Evolutionary conservation across 495 filamentous ascomycete genomes (phyloP), one percentile per base, ranked within the genome.

Genomic region (Hypomontagnella submonticulosa): DNA sequence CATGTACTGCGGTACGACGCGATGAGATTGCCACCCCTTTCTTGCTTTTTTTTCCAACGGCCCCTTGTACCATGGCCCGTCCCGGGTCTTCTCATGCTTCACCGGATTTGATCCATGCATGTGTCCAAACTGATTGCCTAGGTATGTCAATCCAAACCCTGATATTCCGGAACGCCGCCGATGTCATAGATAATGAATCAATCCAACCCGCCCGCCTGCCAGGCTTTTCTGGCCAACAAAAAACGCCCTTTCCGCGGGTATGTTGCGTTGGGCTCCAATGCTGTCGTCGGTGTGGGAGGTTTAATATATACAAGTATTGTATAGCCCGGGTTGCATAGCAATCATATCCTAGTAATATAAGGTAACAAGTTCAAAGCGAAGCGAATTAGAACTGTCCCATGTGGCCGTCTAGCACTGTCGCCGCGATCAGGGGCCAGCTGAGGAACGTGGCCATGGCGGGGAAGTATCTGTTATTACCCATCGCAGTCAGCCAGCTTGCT

Each of bases 391-490:
- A 61, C 11, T 47, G 33, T 43, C 54, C 37, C 60, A 69, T 56
- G 54, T 54, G 60, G 11, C 66, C 66, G 56, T 69, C 60, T 5
- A 69, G 32, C 36, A 48, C 1, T 18, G 30, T 27, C 42, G 32
- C 36, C n/a, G 23, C 18, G 15, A 70, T 20, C 10, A 41, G 46
- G 18, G 70, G 70, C 70, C 70, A 72, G 8, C 43, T 20, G 11
- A 72, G 58, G 49, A 61, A 63, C 3, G 48, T 18, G 4, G 50
- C 70, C 40, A 72, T 50, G 15, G 33, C 46, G 13, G 70, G 70
- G 55, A 72, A 65, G 59, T 67, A 72, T 51, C 70, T 72, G 27
- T 41, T 42, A 8, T 5, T 1, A 36, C 40, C 40, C 40, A 32
- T 23, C 18, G 6, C 2, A 9, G 48, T 61, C n/a, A 61, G 57